A percentile compares a stretch with the other conserved stretches of the same genome.
phyloP scores from a whole-genome alignment of 2,329 filamentous ascomycete species.

The Ceratocystis cubensis region DNA sequence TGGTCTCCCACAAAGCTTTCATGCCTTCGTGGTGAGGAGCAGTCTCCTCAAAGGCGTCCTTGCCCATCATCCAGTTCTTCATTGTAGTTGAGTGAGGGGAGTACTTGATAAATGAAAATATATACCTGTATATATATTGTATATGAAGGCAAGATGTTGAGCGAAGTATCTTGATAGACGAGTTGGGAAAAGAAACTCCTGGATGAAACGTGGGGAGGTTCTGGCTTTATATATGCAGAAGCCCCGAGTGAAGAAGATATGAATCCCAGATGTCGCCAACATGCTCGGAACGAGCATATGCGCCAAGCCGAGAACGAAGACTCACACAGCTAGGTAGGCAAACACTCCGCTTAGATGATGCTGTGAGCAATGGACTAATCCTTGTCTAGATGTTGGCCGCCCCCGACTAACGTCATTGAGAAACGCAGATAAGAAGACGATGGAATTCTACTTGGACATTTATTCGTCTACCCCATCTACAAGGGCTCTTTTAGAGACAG shows the following conservation, averaged over 20 bases:
- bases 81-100: not conserved
- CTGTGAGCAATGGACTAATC: too few species aligned
- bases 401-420: not conserved
- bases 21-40: slow-evolving; percentile 49
- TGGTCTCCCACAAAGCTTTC: slow-evolving; percentile 57
- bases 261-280: not conserved
- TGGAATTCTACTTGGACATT: not conserved
- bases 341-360: too few species aligned
- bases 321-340: too few species aligned
- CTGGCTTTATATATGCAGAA: not conserved
- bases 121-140: too few species aligned
- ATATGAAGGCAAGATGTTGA: too few species aligned
- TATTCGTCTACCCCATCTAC: not conserved
- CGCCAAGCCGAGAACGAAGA: too few species aligned
- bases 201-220: not conserved
- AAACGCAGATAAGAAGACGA: not conserved
- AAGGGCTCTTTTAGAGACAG: not conserved
- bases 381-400: not conserved
- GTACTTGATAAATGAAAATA: not conserved
- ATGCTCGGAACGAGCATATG: too few species aligned
- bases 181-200: too few species aligned
- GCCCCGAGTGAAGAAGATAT: not conserved
- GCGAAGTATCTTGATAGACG: too few species aligned
- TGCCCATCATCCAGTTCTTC: slow-evolving; percentile 33
- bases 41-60: slow-evolving; percentile 31